Conservation (phyloP, 768 basidiomycete species). For the Mycena vulgaris region DNA sequence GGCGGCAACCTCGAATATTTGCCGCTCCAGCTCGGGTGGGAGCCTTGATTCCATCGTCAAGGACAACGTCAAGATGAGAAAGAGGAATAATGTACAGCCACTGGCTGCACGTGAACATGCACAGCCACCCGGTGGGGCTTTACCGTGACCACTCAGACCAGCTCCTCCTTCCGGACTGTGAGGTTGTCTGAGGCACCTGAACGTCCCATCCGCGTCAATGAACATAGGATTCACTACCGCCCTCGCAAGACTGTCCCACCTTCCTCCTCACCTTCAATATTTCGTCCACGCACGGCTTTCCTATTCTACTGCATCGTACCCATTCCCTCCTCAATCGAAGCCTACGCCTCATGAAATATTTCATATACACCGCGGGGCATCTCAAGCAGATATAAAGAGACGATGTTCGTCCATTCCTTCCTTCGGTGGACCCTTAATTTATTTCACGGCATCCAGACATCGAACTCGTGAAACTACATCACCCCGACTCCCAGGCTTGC, state of each 20-base stretch:
- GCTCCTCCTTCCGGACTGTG: no score
- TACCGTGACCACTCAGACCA: no score
- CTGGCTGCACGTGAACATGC: no score
- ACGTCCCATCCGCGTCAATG: no score
- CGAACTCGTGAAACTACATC: constrained; percentile 68
- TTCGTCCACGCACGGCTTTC: constrained; percentile 30
- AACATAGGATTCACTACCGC: no score
- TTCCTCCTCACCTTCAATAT: constrained; percentile 22
- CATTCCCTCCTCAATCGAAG: constrained; percentile 56
- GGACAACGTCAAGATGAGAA: no score
- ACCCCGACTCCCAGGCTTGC: constrained; percentile 61
- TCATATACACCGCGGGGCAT: constrained; percentile 60
- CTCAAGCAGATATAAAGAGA: constrained; percentile 62
- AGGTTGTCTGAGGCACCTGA: no score
- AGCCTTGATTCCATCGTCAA: no score
- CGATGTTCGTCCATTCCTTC: constrained; percentile 57
- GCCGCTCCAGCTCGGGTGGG: no score
- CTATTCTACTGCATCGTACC: constrained; percentile 42
- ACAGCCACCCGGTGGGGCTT: no score
- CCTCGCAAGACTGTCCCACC: constrained; percentile 6
- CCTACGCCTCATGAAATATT: constrained; percentile 69
- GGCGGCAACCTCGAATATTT: no score
- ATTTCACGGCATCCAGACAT: constrained; percentile 55
- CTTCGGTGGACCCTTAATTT: neutral
- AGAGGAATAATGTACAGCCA: no score